Evolutionary conservation across 1,284 basidiomycete species (phyloP), one percentile per base, ranked within the genome.

Genomic region (Earliella scabrosa): DNA sequence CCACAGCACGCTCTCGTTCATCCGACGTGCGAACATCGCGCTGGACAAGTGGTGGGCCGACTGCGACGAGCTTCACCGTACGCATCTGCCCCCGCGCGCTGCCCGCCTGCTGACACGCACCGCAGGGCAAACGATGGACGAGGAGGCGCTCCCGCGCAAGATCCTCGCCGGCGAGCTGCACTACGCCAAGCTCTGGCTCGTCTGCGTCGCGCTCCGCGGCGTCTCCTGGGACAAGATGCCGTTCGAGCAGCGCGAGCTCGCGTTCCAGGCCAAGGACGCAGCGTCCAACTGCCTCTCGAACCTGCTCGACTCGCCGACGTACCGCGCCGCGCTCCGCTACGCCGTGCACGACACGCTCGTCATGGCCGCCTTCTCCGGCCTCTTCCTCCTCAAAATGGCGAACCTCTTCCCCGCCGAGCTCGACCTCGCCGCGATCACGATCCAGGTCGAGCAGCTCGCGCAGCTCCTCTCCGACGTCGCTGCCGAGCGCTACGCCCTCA

Each of bases 141-240:
- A 93, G 63, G 89, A 94, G 38, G 86, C 89, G 5, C 77, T 97
- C 13, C 80, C 95, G 39, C 86, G 93, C 50, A 94, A 93, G 71
- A 86, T 96, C 41, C 83, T 97, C 31, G 87, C 87, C 2, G 90
- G 91, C 8, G 95, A 97, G 67, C 77, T 96, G 56, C 88, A 95
- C 66, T 94, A 95, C 68, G 92, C 94, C 26, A 94, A 97, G 71
- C 78, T 97, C 5, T 97, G 95, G 93, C 85, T 96, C 31, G 90
- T 95, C 27, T 97, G 95, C 68, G 90, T 96, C 5, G 94, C 93
- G 9, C 78, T 97, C 34, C 85, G 95, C 53, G 95, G 95, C 6
- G 91, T 90, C 36, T 87, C 91, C 10, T 97, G 94, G 91, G 93
- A 97, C 67, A 95, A 94, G 73, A 95, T 97, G 88, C 86, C 92